Percentiles rank a stretch among this genome's conserved stretches.
Conservation (phyloP, 2,329 filamentous ascomycete species). For the Leptographium galeiforme region DNA sequence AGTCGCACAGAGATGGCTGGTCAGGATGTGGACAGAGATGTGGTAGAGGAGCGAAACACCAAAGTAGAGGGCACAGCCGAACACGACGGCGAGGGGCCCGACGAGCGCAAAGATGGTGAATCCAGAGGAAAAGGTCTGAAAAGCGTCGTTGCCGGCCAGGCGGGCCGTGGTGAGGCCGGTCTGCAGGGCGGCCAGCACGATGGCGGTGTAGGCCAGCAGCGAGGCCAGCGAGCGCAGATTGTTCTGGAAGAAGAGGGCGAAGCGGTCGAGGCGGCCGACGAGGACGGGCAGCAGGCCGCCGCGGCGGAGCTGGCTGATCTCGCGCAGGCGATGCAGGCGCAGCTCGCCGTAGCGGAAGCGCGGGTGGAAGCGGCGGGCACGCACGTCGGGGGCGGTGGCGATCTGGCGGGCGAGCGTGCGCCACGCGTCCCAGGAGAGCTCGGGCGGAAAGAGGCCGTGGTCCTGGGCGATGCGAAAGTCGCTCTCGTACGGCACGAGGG, state of each 20-base stretch:
- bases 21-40: constrained; percentile 8
- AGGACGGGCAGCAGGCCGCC: constrained; percentile 13
- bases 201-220: constrained; percentile 26
- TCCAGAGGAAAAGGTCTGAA: constrained; percentile 30
- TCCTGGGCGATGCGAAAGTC: constrained; percentile 25
- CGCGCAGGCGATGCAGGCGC: constrained; percentile 21
- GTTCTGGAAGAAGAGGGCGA: constrained; percentile 26
- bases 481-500: constrained; percentile 22
- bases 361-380: constrained; percentile 16
- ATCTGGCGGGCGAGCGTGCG: constrained; percentile 19
- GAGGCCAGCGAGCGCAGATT: constrained; percentile 28
- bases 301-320: constrained; percentile 24
- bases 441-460: constrained; percentile 20
- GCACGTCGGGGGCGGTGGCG: constrained; percentile 16
- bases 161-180: constrained; percentile 26
- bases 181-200: constrained; percentile 37
- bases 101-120: constrained; percentile 35
- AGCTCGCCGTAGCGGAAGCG: constrained; percentile 30
- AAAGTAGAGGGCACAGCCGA: constrained; percentile 9
- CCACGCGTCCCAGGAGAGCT: constrained; percentile 26
- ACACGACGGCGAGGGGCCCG: constrained; percentile 19
- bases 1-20: constrained; percentile 2
- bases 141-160: constrained; percentile 21
- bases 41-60: constrained; percentile 10
- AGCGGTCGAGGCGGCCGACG: constrained; percentile 16